phyloP scores from a whole-genome alignment of 1,284 basidiomycete genomes.

The Mycosarcoma maydis region DNA sequence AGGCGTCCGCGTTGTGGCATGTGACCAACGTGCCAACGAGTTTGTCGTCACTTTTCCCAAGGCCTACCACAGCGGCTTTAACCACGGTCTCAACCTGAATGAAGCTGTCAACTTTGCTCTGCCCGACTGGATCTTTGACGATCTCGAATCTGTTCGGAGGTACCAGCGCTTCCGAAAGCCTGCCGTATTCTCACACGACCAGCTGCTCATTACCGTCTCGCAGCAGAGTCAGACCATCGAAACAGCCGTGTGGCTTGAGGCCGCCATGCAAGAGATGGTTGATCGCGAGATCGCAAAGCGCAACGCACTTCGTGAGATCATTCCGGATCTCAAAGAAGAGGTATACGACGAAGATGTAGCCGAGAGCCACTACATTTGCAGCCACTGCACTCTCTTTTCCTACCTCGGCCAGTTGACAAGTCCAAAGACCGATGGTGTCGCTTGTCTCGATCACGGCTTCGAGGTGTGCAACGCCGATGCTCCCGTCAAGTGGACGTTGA shows the following conservation, averaged over 20 bases:
- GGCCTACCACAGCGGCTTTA: conserved; percentile 98
- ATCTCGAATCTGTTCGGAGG: conserved; percentile 84
- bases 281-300: conserved; percentile 81
- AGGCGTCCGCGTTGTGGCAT: conserved; percentile 91
- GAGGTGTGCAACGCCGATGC: conserved; percentile 78
- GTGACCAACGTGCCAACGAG: conserved; percentile 96
- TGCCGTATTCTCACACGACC: conserved; percentile 98
- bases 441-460: conserved; percentile 85
- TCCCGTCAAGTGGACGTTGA: conserved; percentile 74
- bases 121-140: conserved; percentile 91
- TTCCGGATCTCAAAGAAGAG: conserved; percentile 74
- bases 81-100: conserved; percentile 97
- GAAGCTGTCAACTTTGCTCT: conserved; percentile 99
- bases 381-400: conserved; percentile 90
- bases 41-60: conserved; percentile 95
- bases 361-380: conserved; percentile 95
- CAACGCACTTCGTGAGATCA: conserved; percentile 69
- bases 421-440: conserved; percentile 73
- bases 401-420: conserved; percentile 87
- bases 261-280: conserved; percentile 87
- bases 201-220: conserved; percentile 92
- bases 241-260: conserved; percentile 82
- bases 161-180: conserved; percentile 87
- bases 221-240: conserved; percentile 91
- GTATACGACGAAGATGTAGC: conserved; percentile 81